Evolutionary conservation across 306 rosid species (phyloP).

Genomic region (Casuarina equisetifolia): DNA sequence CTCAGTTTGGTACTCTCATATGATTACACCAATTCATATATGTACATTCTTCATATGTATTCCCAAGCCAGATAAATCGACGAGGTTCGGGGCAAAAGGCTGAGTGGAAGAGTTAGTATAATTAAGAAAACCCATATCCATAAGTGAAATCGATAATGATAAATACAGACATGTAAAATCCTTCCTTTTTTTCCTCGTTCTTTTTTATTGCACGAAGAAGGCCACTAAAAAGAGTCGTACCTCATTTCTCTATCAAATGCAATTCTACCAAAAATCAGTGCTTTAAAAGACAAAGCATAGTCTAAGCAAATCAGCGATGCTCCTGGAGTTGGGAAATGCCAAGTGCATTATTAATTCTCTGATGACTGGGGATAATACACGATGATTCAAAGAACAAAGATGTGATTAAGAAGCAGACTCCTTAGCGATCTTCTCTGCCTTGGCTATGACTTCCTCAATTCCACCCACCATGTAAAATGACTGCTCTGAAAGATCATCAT

Average conservation of each 20-base stretch:
- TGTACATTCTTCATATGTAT: neutral
- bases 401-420: conserved; percentile 45
- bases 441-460: conserved; percentile 91
- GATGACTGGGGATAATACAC: neutral
- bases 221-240: neutral
- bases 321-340: neutral
- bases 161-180: neutral
- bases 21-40: no score
- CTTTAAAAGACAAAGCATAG: neutral
- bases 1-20: no score
- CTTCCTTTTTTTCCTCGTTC: neutral
- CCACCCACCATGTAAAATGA: conserved; percentile 99
- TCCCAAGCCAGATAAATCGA: neutral
- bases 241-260: neutral
- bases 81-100: neutral
- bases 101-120: neutral
- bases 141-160: neutral
- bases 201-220: neutral
- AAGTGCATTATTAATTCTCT: neutral
- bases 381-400: neutral
- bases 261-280: neutral
- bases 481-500: conserved; percentile 88
- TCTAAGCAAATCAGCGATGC: neutral
- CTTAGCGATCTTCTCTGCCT: conserved; percentile 96
- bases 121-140: neutral